A percentile compares a stretch with the other conserved stretches of the same genome.
Conservation (phyloP, 371 early-diverging fungal species). For the Mucor lusitanicus region DNA sequence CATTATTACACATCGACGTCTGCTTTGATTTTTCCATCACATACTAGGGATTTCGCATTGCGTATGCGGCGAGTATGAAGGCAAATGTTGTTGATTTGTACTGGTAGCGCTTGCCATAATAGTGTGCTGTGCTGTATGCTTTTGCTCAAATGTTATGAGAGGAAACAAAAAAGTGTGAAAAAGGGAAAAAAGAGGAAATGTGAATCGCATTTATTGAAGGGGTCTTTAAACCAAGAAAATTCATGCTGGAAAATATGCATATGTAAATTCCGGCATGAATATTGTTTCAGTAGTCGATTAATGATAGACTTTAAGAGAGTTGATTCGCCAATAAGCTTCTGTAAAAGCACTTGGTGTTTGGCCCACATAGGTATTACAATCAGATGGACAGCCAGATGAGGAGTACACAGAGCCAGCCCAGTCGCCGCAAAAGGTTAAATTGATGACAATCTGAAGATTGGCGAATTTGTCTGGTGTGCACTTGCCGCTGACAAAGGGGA, state of each 20-base stretch:
- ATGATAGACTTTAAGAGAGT: conserved; percentile 21
- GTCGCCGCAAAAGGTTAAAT: conserved; percentile 27
- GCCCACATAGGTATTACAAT: conserved; percentile 18
- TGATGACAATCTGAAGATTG: conserved; percentile 14
- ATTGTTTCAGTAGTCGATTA: not conserved
- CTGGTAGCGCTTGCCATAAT: not conserved
- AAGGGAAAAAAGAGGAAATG: not conserved
- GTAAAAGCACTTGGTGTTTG: conserved; percentile 17
- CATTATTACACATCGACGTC: not conserved
- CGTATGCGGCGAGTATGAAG: not conserved
- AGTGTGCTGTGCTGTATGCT: not conserved
- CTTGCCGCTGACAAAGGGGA: conserved; percentile 16
- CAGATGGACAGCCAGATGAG: conserved; percentile 18
- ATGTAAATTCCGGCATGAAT: not conserved
- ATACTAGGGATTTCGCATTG: not conserved
- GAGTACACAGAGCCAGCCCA: conserved; percentile 21
- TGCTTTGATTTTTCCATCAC: not conserved
- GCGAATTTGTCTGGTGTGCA: conserved; percentile 17
- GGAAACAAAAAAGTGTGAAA: not conserved
- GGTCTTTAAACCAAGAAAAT: not conserved
- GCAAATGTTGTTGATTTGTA: not conserved
- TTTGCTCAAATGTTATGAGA: not conserved
- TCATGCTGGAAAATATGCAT: not conserved
- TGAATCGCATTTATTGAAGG: not conserved
- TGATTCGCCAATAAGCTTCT: conserved; percentile 25